Conservation (phyloP, 164 flowering plant species). For the Kingdonia uniflora region DNA sequence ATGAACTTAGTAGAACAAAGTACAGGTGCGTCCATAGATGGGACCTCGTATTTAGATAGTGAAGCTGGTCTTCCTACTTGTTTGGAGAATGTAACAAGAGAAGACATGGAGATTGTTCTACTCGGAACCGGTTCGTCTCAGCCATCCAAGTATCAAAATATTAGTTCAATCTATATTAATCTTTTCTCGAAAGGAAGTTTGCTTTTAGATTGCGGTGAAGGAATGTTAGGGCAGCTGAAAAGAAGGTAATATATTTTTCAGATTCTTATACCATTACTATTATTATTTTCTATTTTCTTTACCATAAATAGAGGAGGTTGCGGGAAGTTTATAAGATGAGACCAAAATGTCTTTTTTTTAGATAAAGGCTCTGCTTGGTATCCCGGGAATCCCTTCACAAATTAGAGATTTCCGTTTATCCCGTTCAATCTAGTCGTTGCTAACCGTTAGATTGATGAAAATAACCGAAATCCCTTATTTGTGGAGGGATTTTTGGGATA, state of each 20-base stretch:
- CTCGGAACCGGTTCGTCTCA: conserved; percentile 98
- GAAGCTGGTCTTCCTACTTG: conserved; percentile 48
- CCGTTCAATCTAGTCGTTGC: no score
- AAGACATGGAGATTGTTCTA: conserved; percentile 90
- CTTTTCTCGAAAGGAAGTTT: conserved; percentile 86
- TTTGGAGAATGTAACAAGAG: conserved; percentile 72
- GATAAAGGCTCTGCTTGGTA: no score
- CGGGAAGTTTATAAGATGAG: no score
- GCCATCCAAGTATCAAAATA: conserved; percentile 95
- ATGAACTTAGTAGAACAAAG: conserved; percentile 12
- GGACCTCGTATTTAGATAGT: neutral
- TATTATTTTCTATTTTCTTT: no score
- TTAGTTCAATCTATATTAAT: conserved; percentile 72
- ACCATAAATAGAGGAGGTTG: no score
- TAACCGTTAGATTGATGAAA: no score
- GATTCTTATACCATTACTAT: no score
- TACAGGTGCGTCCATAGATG: conserved; percentile 16
- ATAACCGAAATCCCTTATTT: no score
- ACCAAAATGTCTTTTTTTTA: no score
- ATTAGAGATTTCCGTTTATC: no score
- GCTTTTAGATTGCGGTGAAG: conserved; percentile 96
- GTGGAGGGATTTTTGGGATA: no score
- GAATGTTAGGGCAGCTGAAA: conserved; percentile 91
- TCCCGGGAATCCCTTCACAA: no score
- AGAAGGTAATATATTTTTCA: conserved; percentile 48